Evolutionary conservation across 1,284 basidiomycete genomes (phyloP).

Genomic region (Hymenochaete sp.): DNA sequence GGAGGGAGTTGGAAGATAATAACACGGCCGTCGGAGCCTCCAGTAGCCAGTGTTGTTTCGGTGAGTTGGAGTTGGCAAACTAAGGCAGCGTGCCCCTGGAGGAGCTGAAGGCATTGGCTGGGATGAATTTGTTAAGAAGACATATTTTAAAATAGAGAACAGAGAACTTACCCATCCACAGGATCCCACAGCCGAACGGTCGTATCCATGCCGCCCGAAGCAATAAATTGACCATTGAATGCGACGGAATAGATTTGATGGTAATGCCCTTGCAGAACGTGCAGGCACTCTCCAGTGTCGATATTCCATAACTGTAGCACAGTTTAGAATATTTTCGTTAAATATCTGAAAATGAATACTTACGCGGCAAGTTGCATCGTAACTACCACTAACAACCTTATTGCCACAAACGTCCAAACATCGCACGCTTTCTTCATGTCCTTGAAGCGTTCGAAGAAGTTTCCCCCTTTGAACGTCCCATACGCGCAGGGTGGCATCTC

Average conservation of each 20-base stretch:
- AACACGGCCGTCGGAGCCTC: conserved; percentile 89
- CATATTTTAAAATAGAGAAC: not conserved
- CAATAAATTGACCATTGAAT: conserved; percentile 81
- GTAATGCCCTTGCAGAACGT: conserved; percentile 81
- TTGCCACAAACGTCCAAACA: conserved; percentile 84
- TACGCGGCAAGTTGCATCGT: conserved; percentile 78
- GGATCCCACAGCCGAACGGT: conserved; percentile 88
- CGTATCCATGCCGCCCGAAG: conserved; percentile 86
- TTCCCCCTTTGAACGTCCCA: conserved; percentile 87
- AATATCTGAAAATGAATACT: conserved; percentile 25
- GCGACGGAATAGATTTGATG: conserved; percentile 92
- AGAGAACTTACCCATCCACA: conserved; percentile 52
- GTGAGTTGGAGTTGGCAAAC: conserved; percentile 90
- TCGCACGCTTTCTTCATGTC: conserved; percentile 79
- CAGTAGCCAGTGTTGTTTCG: conserved; percentile 71
- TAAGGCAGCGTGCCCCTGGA: conserved; percentile 91
- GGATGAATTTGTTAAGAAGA: not conserved
- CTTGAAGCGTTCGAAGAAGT: conserved; percentile 61
- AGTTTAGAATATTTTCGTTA: conserved; percentile 8
- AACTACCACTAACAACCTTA: conserved; percentile 80
- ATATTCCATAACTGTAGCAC: conserved; percentile 66
- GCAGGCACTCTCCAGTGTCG: conserved; percentile 79
- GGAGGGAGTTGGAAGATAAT: conserved; percentile 78
- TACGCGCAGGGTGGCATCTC: conserved; percentile 81
- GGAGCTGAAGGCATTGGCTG: conserved; percentile 75